Evolutionary conservation across 1,284 basidiomycete species (phyloP).

Genomic region (Cerioporus squamosus): DNA sequence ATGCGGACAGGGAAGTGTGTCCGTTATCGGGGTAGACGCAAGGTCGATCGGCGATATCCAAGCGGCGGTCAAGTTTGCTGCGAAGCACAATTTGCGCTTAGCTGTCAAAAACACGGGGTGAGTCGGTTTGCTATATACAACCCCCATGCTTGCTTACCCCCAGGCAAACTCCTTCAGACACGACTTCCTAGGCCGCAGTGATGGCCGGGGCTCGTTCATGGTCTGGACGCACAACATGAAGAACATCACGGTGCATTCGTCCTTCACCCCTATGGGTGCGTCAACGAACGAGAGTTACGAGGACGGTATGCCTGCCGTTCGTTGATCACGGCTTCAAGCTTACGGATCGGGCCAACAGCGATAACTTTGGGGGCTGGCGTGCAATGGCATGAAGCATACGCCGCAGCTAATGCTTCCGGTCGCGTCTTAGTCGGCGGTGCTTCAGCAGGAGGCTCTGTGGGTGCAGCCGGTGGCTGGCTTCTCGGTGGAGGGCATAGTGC

Average conservation of each 20-base stretch:
- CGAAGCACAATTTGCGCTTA: conserved; percentile 42
- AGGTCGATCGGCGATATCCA: conserved; percentile 41
- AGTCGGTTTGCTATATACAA: conserved; percentile 2
- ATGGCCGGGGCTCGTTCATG: conserved; percentile 26
- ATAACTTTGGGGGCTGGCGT: conserved; percentile 50
- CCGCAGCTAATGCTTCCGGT: conserved; percentile 32
- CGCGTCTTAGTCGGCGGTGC: conserved; percentile 32
- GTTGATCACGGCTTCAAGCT: not conserved
- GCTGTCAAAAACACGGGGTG: conserved; percentile 56
- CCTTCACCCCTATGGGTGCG: conserved; percentile 29
- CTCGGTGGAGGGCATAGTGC: conserved; percentile 50
- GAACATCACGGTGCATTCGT: conserved; percentile 29
- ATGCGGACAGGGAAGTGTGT: conserved; percentile 49
- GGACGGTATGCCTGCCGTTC: conserved; percentile 8
- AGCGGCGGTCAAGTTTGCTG: conserved; percentile 45
- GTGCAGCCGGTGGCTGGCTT: conserved; percentile 43
- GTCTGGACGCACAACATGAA: conserved; percentile 33
- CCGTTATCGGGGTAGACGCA: conserved; percentile 48
- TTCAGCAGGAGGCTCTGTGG: conserved; percentile 39
- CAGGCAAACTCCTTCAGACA: conserved; percentile 16
- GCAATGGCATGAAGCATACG: conserved; percentile 49
- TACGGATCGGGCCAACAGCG: conserved; percentile 24
- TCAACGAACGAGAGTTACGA: conserved; percentile 11
- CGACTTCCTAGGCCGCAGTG: conserved; percentile 29
- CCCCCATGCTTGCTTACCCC: no score